phyloP scores from a whole-genome alignment of 1,139 yeast genomes.

The Sugiyamaella sp. region DNA sequence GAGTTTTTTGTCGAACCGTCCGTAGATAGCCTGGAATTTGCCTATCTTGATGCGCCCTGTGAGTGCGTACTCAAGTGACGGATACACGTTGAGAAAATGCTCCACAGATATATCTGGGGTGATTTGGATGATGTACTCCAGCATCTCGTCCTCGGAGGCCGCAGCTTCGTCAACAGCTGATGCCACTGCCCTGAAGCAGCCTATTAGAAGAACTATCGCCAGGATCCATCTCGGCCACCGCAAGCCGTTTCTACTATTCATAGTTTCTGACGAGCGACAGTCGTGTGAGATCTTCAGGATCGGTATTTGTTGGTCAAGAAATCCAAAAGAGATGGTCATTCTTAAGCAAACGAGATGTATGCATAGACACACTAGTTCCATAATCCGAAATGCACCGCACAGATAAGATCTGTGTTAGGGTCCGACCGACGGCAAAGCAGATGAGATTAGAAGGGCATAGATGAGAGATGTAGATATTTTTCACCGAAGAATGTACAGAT shows the following conservation, averaged over 20 bases:
- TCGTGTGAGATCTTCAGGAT: no score
- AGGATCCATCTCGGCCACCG: neutral
- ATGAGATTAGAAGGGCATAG: no score
- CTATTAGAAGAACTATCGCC: neutral
- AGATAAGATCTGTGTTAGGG: no score
- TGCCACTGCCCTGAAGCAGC: neutral
- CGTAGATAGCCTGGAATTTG: conserved; percentile 37
- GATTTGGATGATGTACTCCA: conserved; percentile 33
- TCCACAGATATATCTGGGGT: conserved; percentile 34
- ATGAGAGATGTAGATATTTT: no score
- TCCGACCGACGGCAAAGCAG: no score
- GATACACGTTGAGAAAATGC: conserved; percentile 34
- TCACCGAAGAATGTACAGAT: no score
- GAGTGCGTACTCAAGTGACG: conserved; percentile 31
- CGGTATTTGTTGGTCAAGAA: no score
- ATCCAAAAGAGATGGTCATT: no score
- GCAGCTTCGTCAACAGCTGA: conserved; percentile 13
- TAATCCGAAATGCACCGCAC: neutral
- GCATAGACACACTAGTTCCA: neutral
- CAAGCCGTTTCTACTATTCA: neutral
- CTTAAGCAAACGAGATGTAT: neutral
- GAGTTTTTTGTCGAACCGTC: conserved; percentile 34
- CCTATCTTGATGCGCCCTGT: conserved; percentile 35
- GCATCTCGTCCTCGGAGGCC: neutral
- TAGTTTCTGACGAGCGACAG: neutral